Percentiles rank a stretch among this genome's conserved stretches.
Conservation (phyloP, 768 basidiomycete genomes). For the Tubosaeta sp. region DNA sequence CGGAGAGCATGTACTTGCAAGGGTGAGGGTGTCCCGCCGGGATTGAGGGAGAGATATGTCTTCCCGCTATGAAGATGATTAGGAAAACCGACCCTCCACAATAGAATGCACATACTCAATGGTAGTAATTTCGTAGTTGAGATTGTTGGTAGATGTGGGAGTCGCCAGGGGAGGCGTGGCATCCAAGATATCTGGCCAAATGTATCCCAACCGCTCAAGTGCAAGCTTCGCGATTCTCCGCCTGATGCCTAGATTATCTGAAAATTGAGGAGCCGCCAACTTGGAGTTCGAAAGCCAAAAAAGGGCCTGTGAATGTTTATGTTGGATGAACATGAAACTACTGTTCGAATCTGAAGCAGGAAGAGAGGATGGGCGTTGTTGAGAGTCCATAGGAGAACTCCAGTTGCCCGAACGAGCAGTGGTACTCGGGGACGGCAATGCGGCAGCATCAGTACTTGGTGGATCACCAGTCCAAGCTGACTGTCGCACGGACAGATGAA, state of each 20-base stretch:
- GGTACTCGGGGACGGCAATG: constrained; percentile 5
- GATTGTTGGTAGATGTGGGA: constrained; percentile 19
- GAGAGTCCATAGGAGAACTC: neutral
- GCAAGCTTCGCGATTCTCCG: constrained; percentile 22
- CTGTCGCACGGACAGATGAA: constrained; percentile 78
- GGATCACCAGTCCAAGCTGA: constrained; percentile 66
- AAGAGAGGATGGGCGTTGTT: constrained; percentile 3
- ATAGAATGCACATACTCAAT: constrained; percentile 14
- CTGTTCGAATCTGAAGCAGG: neutral
- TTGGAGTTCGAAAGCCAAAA: constrained; percentile 20
- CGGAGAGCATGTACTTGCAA: constrained; percentile 53
- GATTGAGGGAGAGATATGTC: constrained; percentile 51
- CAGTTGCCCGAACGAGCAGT: neutral
- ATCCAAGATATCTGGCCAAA: constrained; percentile 44
- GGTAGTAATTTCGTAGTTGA: constrained; percentile 30
- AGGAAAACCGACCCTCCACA: neutral
- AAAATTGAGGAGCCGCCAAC: constrained; percentile 9
- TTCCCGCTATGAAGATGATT: constrained; percentile 23
- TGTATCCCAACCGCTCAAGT: constrained; percentile 34
- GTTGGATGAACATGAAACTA: constrained; percentile 16
- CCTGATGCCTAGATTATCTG: constrained; percentile 11
- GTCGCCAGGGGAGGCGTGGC: constrained; percentile 25
- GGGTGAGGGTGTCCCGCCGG: constrained; percentile 47
- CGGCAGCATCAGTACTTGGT: constrained; percentile 30
- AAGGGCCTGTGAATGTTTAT: constrained; percentile 26